Conservation (phyloP, 2,329 filamentous ascomycete genomes). For the Fusarium algeriense region DNA sequence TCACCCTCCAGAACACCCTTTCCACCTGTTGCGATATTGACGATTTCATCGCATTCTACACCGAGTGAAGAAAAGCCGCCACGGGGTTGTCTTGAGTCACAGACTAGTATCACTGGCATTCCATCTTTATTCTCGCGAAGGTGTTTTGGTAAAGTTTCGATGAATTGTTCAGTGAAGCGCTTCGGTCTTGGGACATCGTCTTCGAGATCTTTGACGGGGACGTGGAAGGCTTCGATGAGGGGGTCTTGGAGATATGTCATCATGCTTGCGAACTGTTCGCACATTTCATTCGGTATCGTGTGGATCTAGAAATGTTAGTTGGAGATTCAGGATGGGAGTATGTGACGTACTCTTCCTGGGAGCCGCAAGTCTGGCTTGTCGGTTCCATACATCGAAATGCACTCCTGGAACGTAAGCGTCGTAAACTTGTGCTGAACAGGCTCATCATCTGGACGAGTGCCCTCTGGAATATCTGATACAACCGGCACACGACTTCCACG, state of each 20-base stretch:
- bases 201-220: constrained; percentile 63
- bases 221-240: constrained; percentile 78
- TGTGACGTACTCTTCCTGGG: constrained; percentile 67
- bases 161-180: constrained; percentile 76
- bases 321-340: accelerated
- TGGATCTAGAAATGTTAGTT: constrained; percentile 63
- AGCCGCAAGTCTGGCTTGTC: constrained; percentile 94
- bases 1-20: constrained; percentile 73
- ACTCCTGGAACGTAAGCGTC: constrained; percentile 53
- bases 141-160: constrained; percentile 71
- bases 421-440: constrained; percentile 51
- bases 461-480: constrained; percentile 44
- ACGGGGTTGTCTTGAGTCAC: constrained; percentile 79
- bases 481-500: constrained; percentile 52
- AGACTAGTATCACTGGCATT: constrained; percentile 83
- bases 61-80: constrained; percentile 83
- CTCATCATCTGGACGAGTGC: constrained; percentile 24
- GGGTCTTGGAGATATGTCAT: constrained; percentile 78
- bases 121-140: constrained; percentile 79
- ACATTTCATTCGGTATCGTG: constrained; percentile 67
- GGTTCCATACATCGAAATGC: constrained; percentile 84
- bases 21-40: constrained; percentile 47
- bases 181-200: constrained; percentile 65
- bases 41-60: constrained; percentile 70
- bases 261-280: constrained; percentile 77